These are phyloP conservation scores for Knoxdaviesia capensis DNA, from an alignment of 2,329 filamentous ascomycete species.

Conservation along the genomic window DNA sequence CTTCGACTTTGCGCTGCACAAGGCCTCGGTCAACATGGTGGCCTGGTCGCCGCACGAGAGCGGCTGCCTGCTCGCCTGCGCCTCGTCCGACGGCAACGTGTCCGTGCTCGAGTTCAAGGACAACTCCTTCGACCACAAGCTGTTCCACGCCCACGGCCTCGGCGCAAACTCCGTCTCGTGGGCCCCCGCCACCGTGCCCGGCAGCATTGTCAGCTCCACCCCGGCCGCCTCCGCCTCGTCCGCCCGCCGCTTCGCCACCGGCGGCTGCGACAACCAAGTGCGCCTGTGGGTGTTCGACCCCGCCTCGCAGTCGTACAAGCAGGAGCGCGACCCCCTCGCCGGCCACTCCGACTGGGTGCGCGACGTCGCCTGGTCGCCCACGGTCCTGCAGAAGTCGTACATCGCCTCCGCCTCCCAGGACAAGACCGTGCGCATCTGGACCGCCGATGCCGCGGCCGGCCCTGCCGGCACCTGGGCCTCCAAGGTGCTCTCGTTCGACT, in stretches of 20 bases:
- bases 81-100: slow-evolving; percentile 83
- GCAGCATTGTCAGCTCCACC: slow-evolving; percentile 61
- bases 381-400: slow-evolving; percentile 85
- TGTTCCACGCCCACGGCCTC: slow-evolving; percentile 79
- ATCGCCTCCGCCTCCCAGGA: slow-evolving; percentile 92
- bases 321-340: slow-evolving; percentile 41
- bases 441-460: slow-evolving; percentile 38
- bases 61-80: slow-evolving; percentile 85
- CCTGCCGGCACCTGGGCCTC: slow-evolving; percentile 58
- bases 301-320: slow-evolving; percentile 38
- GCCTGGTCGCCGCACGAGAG: slow-evolving; percentile 95
- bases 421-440: slow-evolving; percentile 97
- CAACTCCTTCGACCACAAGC: slow-evolving; percentile 74
- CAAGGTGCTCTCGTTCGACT: slow-evolving; percentile 74
- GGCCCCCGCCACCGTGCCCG: slow-evolving; percentile 72
- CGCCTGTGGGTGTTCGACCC: slow-evolving; percentile 79
- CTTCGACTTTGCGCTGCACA: slow-evolving; percentile 85
- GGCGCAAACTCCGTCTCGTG: slow-evolving; percentile 93
- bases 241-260: slow-evolving; percentile 76
- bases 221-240: slow-evolving; percentile 37
- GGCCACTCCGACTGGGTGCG: slow-evolving; percentile 95
- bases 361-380: slow-evolving; percentile 93
- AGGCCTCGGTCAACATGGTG: slow-evolving; percentile 89
- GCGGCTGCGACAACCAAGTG: slow-evolving; percentile 80
- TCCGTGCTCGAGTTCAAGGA: slow-evolving; percentile 94